Conservation (phyloP, 306 rosid genomes). For the Clitoria ternatea region DNA sequence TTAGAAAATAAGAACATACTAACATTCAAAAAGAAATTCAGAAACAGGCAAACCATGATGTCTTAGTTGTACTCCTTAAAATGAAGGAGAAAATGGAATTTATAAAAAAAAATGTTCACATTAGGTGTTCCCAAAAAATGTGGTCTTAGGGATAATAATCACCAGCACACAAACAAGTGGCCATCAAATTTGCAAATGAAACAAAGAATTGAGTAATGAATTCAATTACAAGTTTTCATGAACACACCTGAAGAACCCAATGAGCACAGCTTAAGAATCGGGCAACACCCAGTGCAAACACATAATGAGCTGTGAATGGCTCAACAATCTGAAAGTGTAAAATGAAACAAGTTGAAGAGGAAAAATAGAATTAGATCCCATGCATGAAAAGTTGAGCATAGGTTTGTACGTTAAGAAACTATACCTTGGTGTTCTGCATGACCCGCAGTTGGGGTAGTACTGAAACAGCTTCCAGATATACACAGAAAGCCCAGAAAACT, state of each 20-base stretch:
- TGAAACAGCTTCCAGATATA: conserved; percentile 94
- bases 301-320: conserved; percentile 99
- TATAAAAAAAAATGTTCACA: neutral
- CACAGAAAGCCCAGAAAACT: conserved; percentile 97
- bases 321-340: conserved; percentile 80
- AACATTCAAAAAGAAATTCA: neutral
- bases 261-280: conserved; percentile 99
- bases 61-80: neutral
- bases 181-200: conserved; percentile 8
- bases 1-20: neutral
- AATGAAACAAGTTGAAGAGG: neutral
- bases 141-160: neutral
- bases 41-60: neutral
- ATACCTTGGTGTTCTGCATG: conserved; percentile 97
- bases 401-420: neutral
- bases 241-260: conserved; percentile 96
- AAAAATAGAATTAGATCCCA: conserved; percentile 15
- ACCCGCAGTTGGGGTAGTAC: conserved; percentile 94
- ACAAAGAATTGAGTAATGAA: conserved; percentile 4
- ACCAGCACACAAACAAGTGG: neutral
- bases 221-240: neutral
- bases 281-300: conserved; percentile 93
- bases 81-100: neutral
- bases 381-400: neutral
- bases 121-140: neutral